Evolutionary conservation across 257 asterid genomes (phyloP).

Genomic region (Catharanthus roseus): DNA sequence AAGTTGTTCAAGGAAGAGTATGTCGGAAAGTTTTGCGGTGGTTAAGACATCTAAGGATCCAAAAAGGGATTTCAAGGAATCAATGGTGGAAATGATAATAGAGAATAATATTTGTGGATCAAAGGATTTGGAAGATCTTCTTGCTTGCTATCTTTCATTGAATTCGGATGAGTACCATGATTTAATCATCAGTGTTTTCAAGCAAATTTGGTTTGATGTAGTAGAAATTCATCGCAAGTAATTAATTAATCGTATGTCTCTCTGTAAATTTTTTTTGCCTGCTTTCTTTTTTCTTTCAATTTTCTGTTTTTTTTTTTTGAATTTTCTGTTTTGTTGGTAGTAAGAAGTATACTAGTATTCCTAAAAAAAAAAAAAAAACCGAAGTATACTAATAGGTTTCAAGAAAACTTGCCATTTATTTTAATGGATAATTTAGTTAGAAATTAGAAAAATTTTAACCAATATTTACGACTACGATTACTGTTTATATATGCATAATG

Average conservation of each 20-base stretch:
- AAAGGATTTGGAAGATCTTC: slow-evolving; percentile 55
- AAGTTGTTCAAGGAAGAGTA: slow-evolving; percentile 23
- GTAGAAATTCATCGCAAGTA: slow-evolving; percentile 27
- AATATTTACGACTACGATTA: too few species aligned
- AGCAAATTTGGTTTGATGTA: slow-evolving; percentile 62
- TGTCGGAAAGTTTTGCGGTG: slow-evolving; percentile 51
- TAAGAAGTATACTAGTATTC: background rate
- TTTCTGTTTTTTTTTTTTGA: background rate
- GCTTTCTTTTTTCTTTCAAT: background rate
- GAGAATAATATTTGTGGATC: slow-evolving; percentile 50
- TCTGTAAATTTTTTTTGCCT: background rate
- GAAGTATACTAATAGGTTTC: too few species aligned
- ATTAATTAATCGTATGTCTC: background rate
- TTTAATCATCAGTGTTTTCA: slow-evolving; percentile 54
- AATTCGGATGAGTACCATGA: slow-evolving; percentile 60
- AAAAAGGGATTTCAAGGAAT: slow-evolving; percentile 49
- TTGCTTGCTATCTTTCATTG: slow-evolving; percentile 55
- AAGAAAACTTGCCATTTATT: background rate
- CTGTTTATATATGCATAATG: background rate
- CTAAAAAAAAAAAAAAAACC: too few species aligned
- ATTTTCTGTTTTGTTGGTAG: background rate
- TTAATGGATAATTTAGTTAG: background rate
- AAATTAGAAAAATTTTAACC: background rate
- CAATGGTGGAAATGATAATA: slow-evolving; percentile 75
- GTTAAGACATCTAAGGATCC: slow-evolving; percentile 61